A percentile compares a stretch with the other conserved stretches of the same genome.
These are phyloP conservation scores for Penicillium capsulatum DNA, from an alignment of 2,329 filamentous ascomycete species.

Conservation along the genomic window DNA sequence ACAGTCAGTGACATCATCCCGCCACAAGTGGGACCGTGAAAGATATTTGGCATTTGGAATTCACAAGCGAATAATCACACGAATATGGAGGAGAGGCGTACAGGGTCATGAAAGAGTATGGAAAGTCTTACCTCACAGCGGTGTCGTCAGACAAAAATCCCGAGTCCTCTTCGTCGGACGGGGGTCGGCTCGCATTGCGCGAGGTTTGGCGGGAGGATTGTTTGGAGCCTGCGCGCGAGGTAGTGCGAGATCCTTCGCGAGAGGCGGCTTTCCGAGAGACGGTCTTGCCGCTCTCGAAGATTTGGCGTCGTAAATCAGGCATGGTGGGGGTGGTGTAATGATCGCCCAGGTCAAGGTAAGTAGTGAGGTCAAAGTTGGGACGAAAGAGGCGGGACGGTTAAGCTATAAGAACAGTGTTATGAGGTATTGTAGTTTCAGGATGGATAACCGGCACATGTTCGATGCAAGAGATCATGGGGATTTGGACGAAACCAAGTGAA, in stretches of 20 bases:
- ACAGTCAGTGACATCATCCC: conserved; percentile 35
- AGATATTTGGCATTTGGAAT: conserved; percentile 11
- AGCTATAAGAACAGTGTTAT: conserved; percentile 17
- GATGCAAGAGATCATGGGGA: conserved; percentile 8
- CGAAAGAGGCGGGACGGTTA: too few relatives aligned
- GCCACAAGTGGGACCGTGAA: conserved; percentile 19
- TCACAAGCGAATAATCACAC: conserved; percentile 31
- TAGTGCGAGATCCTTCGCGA: conserved; percentile 50
- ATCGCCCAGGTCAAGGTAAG: conserved; percentile 49
- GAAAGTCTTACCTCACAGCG: conserved; percentile 49
- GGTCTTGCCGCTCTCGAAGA: conserved; percentile 62
- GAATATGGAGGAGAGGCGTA: conserved; percentile 3
- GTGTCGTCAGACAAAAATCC: conserved; percentile 56
- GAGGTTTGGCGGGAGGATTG: conserved; percentile 52
- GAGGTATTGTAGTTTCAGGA: conserved; percentile 8
- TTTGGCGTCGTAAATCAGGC: conserved; percentile 53
- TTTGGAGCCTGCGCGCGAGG: conserved; percentile 51
- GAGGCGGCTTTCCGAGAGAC: conserved; percentile 59
- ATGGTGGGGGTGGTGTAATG: conserved; percentile 28
- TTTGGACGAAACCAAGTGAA: conserved; percentile 8
- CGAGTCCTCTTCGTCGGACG: conserved; percentile 57
- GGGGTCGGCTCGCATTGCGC: conserved; percentile 51
- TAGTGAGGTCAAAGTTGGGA: conserved; percentile 63
- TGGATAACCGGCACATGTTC: conserved; percentile 13
- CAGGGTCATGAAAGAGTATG: conserved; percentile 1